Evolutionary conservation across 805 yeast genomes (phyloP), one percentile per base, ranked within the genome.

Genomic region (Yamadazyma phyllophila): DNA sequence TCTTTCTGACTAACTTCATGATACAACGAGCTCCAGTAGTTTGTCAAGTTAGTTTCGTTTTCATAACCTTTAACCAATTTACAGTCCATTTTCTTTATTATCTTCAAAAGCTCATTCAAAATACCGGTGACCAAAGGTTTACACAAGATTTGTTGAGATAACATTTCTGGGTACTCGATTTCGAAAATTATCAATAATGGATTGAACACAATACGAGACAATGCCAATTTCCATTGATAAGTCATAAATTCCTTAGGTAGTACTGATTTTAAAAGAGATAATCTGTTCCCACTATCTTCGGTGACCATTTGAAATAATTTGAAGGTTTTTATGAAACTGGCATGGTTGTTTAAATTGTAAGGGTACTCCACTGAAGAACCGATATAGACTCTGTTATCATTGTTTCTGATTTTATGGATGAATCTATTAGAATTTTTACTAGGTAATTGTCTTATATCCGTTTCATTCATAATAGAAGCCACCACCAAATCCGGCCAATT

Each of bases 71-170:
- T 75, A 49, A 84, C 83, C 43, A 87, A 69, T 59, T 81, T 83
- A 57, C 87, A 82, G 36, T 85, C 87, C 91, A 87, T 85, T 17
- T 83, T 78, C 62, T 82, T 85, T 50, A 85, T 79, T 42, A 91
- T 82, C 27, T 83, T 81, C 51, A 82, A 74, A 33, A 88, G 66
- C 69, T 91, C 97, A 42, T 77, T 74, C 47, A 88, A 80, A 39
- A 89, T 69, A 2, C 97, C 97, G 14, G 88, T 78, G 16, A 88
- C 75, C 49, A 91, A 72, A 8, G 97, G 97, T 61, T 88, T 88
- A 26, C 95, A 92, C 49, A 90, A 71, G 38, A 89, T 85, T 61
- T 87, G 88, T 32, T 73, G 67, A 29, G 75, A 68, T 43, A 91
- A 71, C 42, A 75, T 65, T 31, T 65, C 67, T 1, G 95, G 89